These are phyloP conservation scores for Atalantia buxifolia DNA, from an alignment of 345 rosid species.

Conservation along the genomic window DNA sequence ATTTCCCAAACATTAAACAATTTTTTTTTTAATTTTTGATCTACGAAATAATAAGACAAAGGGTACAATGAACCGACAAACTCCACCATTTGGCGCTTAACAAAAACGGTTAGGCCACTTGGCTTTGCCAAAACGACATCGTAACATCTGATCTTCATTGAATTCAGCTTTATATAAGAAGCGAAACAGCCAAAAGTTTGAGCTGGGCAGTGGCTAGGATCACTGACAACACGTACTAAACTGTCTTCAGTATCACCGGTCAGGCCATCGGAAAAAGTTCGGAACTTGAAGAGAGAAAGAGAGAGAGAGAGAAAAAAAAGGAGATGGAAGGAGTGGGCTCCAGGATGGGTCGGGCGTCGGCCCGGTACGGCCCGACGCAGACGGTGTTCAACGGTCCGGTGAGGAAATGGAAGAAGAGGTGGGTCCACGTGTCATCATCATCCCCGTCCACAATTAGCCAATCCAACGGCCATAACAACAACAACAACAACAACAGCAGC, in stretches of 20 bases:
- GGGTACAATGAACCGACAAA: background rate
- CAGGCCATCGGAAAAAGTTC: background rate
- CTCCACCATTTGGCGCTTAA: constrained; percentile 13
- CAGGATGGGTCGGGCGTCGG: constrained; percentile 75
- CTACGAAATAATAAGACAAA: too few relatives aligned
- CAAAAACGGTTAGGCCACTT: background rate
- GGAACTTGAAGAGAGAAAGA: background rate
- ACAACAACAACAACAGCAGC: constrained; percentile 19
- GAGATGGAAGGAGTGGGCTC: constrained; percentile 89
- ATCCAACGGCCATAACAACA: constrained; percentile 39
- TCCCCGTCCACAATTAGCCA: constrained; percentile 30
- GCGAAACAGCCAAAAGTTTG: background rate
- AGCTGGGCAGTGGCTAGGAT: background rate
- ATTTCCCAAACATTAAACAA: too few relatives aligned
- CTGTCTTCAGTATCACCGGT: background rate
- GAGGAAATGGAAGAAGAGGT: constrained; percentile 95
- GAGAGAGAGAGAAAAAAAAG: background rate
- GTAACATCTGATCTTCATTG: background rate
- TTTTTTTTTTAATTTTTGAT: too few relatives aligned
- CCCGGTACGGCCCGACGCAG: constrained; percentile 69
- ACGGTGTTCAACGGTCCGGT: constrained; percentile 86
- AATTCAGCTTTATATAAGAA: background rate
- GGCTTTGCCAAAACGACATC: background rate
- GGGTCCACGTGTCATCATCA: constrained; percentile 78
- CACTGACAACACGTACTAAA: background rate